These are phyloP conservation scores for Candida gorgasii DNA, from an alignment of 805 yeast species.

Conservation along the genomic window DNA sequence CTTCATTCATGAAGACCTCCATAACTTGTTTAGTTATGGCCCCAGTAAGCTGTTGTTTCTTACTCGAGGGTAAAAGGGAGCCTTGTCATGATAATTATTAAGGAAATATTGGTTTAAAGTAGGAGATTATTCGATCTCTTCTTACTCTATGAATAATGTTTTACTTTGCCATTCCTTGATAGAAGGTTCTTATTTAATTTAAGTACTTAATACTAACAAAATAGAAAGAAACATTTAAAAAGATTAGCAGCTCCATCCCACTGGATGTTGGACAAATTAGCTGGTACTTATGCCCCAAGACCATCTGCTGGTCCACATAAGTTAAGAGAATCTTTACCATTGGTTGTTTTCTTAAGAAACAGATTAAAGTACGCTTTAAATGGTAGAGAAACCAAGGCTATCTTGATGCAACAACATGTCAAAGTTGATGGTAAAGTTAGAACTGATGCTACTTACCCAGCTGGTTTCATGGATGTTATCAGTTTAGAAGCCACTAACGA, in stretches of 20 bases:
- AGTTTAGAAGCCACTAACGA: conserved; percentile 97
- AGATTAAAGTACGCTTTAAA: conserved; percentile 97
- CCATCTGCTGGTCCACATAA: conserved; percentile 99
- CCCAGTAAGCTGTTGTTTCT: conserved; percentile 21
- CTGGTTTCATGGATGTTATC: conserved; percentile 99
- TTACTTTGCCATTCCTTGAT: not conserved
- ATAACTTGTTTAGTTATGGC: conserved; percentile 8
- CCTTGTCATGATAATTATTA: conserved; percentile 48
- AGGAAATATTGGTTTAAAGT: not conserved
- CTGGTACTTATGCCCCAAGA: conserved; percentile 99
- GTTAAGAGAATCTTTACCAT: conserved; percentile 96
- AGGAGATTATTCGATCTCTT: conserved; percentile 4
- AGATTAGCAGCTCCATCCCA: conserved; percentile 99
- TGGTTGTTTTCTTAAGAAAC: conserved; percentile 96
- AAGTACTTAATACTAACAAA: conserved; percentile 1
- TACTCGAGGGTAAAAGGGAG: conserved; percentile 39
- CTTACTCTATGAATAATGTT: conserved; percentile 4
- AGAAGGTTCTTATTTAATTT: not conserved
- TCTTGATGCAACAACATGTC: conserved; percentile 96
- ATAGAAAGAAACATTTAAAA: conserved; percentile 91
- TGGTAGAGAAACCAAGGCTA: conserved; percentile 99
- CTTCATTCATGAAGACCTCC: conserved; percentile 8
- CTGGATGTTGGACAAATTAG: conserved; percentile 99
- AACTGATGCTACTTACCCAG: conserved; percentile 98
- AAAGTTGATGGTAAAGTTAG: conserved; percentile 99